Conservation (phyloP, 129 eudicot genomes). For the Helianthus annuus region DNA sequence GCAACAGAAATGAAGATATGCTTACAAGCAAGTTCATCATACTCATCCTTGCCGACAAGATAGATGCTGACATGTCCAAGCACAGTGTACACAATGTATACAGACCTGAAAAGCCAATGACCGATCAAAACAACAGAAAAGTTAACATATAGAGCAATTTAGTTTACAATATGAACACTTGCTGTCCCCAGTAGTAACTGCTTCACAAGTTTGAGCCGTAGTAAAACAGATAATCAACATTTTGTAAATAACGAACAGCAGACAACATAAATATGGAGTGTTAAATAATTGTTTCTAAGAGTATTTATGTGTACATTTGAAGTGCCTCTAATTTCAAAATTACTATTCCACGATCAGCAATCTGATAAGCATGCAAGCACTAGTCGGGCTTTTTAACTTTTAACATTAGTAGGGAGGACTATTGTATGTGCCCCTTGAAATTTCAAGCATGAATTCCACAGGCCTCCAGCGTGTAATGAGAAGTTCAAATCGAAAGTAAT, state of each 20-base stretch:
- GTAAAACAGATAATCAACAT: neutral
- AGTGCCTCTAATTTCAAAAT: neutral
- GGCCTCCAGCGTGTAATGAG: neutral
- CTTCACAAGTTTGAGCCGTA: neutral
- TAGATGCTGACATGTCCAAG: slow-evolving; percentile 89
- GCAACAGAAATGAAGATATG: slow-evolving; percentile 8
- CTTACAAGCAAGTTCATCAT: slow-evolving; percentile 98
- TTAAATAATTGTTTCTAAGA: too few species aligned
- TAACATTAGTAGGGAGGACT: neutral
- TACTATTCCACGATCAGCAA: neutral
- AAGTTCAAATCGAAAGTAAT: neutral
- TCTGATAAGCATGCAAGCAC: neutral
- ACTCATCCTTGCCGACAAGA: slow-evolving; percentile 98
- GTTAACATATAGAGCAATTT: neutral
- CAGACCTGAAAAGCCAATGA: slow-evolving; percentile 65
- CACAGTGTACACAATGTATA: slow-evolving; percentile 89
- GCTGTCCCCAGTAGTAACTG: neutral
- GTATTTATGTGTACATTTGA: neutral
- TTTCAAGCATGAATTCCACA: neutral
- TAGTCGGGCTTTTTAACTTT: neutral
- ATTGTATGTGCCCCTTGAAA: neutral
- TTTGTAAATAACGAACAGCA: neutral
- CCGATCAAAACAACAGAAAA: slow-evolving; percentile 2
- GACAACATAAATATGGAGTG: neutral
- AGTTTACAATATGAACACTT: neutral